A percentile compares a stretch with the other conserved stretches of the same genome.
Evolutionary conservation across 768 basidiomycete species (phyloP).

Genomic region (Pisolithus microcarpus): DNA sequence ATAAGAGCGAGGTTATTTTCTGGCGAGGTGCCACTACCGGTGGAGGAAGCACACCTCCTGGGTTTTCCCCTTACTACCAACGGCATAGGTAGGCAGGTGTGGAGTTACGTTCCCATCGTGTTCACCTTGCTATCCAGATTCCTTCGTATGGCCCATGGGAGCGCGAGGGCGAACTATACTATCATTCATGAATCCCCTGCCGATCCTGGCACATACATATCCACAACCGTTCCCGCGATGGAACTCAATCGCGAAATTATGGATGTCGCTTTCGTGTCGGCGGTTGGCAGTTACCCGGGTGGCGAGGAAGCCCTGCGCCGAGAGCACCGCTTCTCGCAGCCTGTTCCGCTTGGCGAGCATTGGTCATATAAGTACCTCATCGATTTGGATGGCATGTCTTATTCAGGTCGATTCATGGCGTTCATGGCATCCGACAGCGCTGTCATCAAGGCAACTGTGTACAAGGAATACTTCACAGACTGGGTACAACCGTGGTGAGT

Average conservation of each 20-base stretch:
- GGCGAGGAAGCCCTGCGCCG: conserved; percentile 59
- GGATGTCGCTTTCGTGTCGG: conserved; percentile 82
- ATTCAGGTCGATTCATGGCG: conserved; percentile 83
- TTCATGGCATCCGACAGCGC: conserved; percentile 83
- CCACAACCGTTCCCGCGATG: conserved; percentile 51
- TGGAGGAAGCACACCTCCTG: conserved; percentile 80
- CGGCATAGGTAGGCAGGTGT: conserved; percentile 58
- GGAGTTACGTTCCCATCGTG: conserved; percentile 2
- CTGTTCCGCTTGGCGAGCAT: conserved; percentile 76
- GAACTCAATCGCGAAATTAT: conserved; percentile 73
- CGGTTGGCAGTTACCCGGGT: conserved; percentile 70
- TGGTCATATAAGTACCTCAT: conserved; percentile 93
- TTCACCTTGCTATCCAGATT: conserved; percentile 33
- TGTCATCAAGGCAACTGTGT: conserved; percentile 85
- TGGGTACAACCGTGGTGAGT: conserved; percentile 88
- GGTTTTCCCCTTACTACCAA: conserved; percentile 78
- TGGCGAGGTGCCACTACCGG: conserved; percentile 98
- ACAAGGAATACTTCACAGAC: conserved; percentile 83
- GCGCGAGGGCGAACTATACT: conserved; percentile 42
- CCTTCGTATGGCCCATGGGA: conserved; percentile 68
- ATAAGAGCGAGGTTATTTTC: conserved; percentile 81
- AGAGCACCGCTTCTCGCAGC: conserved; percentile 62
- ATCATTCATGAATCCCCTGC: conserved; percentile 67
- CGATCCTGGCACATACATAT: conserved; percentile 47
- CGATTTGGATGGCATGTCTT: conserved; percentile 94